Conservation (phyloP, 1,284 basidiomycete genomes). For the Boletus albobrunnescens region DNA sequence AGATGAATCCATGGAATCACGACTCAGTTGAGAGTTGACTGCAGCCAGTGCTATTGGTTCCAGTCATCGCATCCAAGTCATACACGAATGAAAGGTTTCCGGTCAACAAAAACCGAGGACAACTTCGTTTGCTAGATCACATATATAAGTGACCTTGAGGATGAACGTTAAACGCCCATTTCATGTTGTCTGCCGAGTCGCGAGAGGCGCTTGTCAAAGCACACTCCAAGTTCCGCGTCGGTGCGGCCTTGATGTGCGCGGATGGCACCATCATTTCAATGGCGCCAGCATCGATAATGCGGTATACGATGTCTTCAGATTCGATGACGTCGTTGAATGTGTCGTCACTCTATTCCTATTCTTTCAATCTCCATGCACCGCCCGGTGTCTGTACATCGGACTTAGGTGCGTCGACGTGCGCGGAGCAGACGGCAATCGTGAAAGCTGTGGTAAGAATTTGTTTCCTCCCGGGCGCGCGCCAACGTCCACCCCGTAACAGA, state of each 20-base stretch:
- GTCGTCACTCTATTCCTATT: neutral
- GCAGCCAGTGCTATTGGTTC: too few species aligned
- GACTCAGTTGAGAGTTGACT: too few species aligned
- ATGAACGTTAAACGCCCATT: too few species aligned
- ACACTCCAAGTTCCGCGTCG: constrained; percentile 88
- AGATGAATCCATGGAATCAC: too few species aligned
- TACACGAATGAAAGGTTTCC: too few species aligned
- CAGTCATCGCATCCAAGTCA: too few species aligned
- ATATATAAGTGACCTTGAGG: too few species aligned
- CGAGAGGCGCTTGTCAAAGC: constrained; percentile 38
- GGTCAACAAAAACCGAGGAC: too few species aligned
- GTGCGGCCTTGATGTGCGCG: constrained; percentile 71
- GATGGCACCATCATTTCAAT: constrained; percentile 71
- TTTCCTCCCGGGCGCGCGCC: neutral
- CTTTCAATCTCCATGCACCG: too few species aligned
- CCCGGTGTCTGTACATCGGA: neutral
- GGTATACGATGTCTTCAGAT: constrained; percentile 51
- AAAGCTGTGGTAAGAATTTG: constrained; percentile 68
- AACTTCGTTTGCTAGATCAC: too few species aligned
- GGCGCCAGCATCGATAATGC: constrained; percentile 92
- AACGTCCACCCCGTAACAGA: constrained; percentile 44
- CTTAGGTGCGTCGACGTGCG: constrained; percentile 75
- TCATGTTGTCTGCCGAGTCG: constrained; percentile 24
- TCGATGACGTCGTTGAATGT: neutral
- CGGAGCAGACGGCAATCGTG: constrained; percentile 81